Percentiles rank a stretch among this genome's conserved stretches.
Evolutionary conservation across 2,329 filamentous ascomycete species (phyloP).

Genomic region (Trichoderma endophyticum): DNA sequence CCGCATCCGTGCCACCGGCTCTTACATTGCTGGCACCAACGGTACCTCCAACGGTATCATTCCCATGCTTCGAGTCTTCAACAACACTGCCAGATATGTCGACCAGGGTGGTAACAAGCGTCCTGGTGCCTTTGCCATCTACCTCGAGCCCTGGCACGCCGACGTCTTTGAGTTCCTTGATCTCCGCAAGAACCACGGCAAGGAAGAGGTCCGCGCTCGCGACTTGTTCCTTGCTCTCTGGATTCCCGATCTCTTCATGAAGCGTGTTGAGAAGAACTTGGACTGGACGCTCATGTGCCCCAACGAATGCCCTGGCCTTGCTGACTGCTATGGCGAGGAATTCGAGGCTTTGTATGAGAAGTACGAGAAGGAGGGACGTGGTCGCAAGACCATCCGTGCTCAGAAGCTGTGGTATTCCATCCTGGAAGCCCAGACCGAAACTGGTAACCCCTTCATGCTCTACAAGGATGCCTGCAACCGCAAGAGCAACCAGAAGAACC

Average conservation of each 20-base stretch:
- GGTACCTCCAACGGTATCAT: constrained; percentile 96
- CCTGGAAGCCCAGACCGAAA: constrained; percentile 96
- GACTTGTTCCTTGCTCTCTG: constrained; percentile 97
- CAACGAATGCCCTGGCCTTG: constrained; percentile 90
- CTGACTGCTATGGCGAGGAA: constrained; percentile 95
- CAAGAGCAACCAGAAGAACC: constrained; percentile 99
- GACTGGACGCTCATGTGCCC: constrained; percentile 99
- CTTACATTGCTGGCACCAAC: constrained; percentile 97
- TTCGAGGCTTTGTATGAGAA: constrained; percentile 92
- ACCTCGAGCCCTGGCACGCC: constrained; percentile 97
- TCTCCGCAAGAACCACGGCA: constrained; percentile 97
- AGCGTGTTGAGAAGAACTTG: constrained; percentile 93
- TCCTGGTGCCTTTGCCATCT: constrained; percentile 96
- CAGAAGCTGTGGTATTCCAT: constrained; percentile 99
- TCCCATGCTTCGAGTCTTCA: constrained; percentile 97
- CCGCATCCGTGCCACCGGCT: constrained; percentile 93
- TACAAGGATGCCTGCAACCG: constrained; percentile 99
- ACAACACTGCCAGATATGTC: constrained; percentile 98
- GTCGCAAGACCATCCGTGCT: constrained; percentile 87
- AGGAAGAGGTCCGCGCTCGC: constrained; percentile 94
- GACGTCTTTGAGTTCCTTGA: constrained; percentile 98
- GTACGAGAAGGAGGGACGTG: constrained; percentile 85
- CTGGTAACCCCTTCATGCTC: constrained; percentile 98
- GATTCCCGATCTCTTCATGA: constrained; percentile 99
- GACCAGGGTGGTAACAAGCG: constrained; percentile 99